These are phyloP conservation scores for Cladosporium colombiae DNA, from an alignment of 2,329 filamentous ascomycete species.

Conservation along the genomic window DNA sequence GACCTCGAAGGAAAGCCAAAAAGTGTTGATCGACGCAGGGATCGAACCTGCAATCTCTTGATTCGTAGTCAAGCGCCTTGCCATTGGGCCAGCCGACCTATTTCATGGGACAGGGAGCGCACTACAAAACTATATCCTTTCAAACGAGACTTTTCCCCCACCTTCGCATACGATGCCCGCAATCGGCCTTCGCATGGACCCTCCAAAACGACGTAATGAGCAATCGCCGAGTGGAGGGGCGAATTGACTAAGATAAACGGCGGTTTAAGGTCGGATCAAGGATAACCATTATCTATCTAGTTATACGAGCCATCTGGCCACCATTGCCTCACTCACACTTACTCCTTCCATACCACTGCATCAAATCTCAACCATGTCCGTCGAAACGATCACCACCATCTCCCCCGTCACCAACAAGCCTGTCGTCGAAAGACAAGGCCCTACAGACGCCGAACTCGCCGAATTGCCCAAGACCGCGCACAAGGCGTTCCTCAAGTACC, in stretches of 20 bases:
- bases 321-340: background rate
- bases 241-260: constrained; percentile 4
- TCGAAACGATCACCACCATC: constrained; percentile 71
- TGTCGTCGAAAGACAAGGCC: constrained; percentile 75
- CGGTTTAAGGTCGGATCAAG: background rate
- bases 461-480: constrained; percentile 71
- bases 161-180: background rate
- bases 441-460: constrained; percentile 69
- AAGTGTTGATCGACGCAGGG: constrained; percentile 17
- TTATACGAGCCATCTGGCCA: background rate
- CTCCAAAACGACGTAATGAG: constrained; percentile 7
- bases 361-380: constrained; percentile 45
- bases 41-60: constrained; percentile 24
- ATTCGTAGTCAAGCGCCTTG: constrained; percentile 59
- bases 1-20: background rate
- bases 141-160: background rate
- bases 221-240: constrained; percentile 9
- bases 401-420: constrained; percentile 87
- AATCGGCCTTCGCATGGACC: background rate
- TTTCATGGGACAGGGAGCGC: too few relatives aligned
- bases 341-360: background rate
- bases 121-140: too few relatives aligned
- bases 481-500: constrained; percentile 74
- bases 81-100: constrained; percentile 52
- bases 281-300: background rate